Percentiles rank a stretch among this genome's conserved stretches.
phyloP scores from a whole-genome alignment of 2,329 filamentous ascomycete genomes.

The Penicillium occitanis region DNA sequence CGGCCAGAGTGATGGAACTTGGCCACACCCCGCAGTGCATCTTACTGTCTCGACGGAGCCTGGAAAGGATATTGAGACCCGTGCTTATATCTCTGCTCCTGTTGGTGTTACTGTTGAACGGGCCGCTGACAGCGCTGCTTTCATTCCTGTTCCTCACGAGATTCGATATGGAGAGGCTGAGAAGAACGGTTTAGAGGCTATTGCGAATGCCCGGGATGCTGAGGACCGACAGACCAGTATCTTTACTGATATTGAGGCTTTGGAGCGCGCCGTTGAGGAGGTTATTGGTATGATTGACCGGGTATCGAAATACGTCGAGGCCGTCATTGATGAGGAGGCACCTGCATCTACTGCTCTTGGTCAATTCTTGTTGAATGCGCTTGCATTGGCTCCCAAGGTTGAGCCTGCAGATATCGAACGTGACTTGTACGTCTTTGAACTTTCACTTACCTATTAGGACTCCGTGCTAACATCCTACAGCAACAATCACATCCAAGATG shows the following conservation, averaged over 20 bases:
- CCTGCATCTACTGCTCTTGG: constrained; percentile 87
- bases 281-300: constrained; percentile 87
- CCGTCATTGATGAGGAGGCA: constrained; percentile 83
- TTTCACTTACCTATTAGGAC: neutral
- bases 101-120: constrained; percentile 94
- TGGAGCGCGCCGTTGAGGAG: constrained; percentile 83
- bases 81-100: constrained; percentile 92
- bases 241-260: constrained; percentile 82
- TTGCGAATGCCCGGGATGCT: constrained; percentile 75
- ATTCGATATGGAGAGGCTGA: constrained; percentile 82
- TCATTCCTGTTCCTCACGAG: constrained; percentile 95
- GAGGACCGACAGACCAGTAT: constrained; percentile 73
- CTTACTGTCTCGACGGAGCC: constrained; percentile 90
- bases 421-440: constrained; percentile 67
- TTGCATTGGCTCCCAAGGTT: constrained; percentile 93
- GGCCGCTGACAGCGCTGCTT: constrained; percentile 92
- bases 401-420: constrained; percentile 85
- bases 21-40: constrained; percentile 95
- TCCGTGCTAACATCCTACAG: constrained; percentile 36
- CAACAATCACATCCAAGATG: constrained; percentile 99
- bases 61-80: constrained; percentile 82
- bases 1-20: constrained; percentile 94
- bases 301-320: constrained; percentile 87
- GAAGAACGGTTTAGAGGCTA: constrained; percentile 75
- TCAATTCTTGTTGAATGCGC: constrained; percentile 91